Evolutionary conservation across 805 yeast species (phyloP).

Genomic region (Ogataea sp.): DNA sequence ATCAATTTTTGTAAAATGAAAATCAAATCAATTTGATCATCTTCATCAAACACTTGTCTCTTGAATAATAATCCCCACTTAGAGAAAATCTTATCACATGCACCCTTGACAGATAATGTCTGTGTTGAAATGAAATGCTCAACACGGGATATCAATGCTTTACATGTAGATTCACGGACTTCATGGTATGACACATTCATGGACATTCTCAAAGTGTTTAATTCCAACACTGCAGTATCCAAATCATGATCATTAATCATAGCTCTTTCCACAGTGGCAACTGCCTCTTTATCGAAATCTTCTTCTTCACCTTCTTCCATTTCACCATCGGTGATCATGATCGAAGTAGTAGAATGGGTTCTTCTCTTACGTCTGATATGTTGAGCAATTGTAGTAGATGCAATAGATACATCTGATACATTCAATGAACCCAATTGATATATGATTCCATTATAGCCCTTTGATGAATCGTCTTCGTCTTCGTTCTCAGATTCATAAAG

Average conservation of each 20-base stretch:
- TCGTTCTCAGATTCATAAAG: slow-evolving; percentile 45
- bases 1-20: slow-evolving; percentile 40
- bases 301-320: slow-evolving; percentile 49
- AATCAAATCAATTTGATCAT: slow-evolving; percentile 71
- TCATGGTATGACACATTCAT: slow-evolving; percentile 94
- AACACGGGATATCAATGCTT: slow-evolving; percentile 63
- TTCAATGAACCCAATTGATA: slow-evolving; percentile 36
- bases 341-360: slow-evolving; percentile 27
- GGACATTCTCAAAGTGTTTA: slow-evolving; percentile 94
- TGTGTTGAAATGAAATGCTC: slow-evolving; percentile 70
- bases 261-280: slow-evolving; percentile 88
- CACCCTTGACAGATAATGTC: slow-evolving; percentile 69
- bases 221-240: slow-evolving; percentile 87
- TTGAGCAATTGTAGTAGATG: slow-evolving; percentile 34
- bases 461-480: slow-evolving; percentile 20
- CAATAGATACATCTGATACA: slow-evolving; percentile 46
- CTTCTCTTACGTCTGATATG: slow-evolving; percentile 25
- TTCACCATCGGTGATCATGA: slow-evolving; percentile 36
- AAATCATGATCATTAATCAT: slow-evolving; percentile 86
- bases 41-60: slow-evolving; percentile 77
- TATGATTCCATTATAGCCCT: slow-evolving; percentile 29
- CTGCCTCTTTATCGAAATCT: slow-evolving; percentile 82
- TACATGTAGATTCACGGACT: slow-evolving; percentile 74
- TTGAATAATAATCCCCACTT: slow-evolving; percentile 78
- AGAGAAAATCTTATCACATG: slow-evolving; percentile 64